Base-by-base conservation (phyloP, 495 filamentous ascomycete genomes). In the Astrothelium subdiscretum region DNA sequence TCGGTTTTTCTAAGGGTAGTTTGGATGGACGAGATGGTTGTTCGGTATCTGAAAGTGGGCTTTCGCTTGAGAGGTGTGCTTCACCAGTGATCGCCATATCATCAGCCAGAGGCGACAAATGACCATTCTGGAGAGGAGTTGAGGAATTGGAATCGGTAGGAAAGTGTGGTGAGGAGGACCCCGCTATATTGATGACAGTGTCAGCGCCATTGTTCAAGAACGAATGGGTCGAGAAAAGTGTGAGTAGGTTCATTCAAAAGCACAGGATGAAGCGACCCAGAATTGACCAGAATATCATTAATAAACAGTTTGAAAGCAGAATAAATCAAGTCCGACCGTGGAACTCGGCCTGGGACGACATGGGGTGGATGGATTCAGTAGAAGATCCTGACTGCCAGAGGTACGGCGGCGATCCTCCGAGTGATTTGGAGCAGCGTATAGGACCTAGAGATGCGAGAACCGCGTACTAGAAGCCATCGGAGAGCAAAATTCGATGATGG, bases 51-150 rank as follows among this genome's bases (percentile, higher is more conserved):
- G 72, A 75, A 22, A 74, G 68, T 44, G 75, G 72, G 74, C 73
- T 76, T 65, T 77, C 81, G 69, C 78, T 81, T 65, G 48, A 26
- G 78, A 80, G 57, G 79, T 78, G 11, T 75, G 71, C 29, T 63
- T 73, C 72, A 59, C 76, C 70, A 62, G 72, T 67, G 35, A 67
- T 77, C 10, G 72, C 65, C 60, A 74, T 64, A 61, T 77, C 69
- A 38, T 71, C 68, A 58, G 72, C 72, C 35, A 74, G 68, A 22
- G 77, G 77, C 61, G 73, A 72, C 58, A 71, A 61, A 68, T 80
- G 79, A 43, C 79, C 81, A 71, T 85, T 85, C 13, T 76, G 62
- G 67, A 75, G 68, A 58, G 70, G 70, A 65, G 60, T 62, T 54
- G 59, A 69, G 67, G 72, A 71, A 69, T 72, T 61, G 71, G 68